Conservation (phyloP, 768 basidiomycete species). For the Steccherinum ochraceum region DNA sequence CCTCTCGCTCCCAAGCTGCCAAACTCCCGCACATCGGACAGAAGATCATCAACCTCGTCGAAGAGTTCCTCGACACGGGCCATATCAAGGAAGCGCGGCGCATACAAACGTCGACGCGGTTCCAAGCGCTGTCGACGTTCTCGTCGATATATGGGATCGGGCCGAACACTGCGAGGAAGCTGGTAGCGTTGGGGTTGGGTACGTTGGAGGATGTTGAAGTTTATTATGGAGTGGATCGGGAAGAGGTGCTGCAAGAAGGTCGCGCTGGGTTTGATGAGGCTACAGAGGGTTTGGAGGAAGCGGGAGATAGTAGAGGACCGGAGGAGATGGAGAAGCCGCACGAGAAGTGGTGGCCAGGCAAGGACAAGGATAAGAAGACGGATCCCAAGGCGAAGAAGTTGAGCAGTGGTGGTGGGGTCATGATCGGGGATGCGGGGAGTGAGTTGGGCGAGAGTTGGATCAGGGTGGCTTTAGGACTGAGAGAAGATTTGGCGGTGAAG, state of each 20-base stretch:
- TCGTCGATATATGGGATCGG: slow-evolving; percentile 70
- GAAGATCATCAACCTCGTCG: slow-evolving; percentile 32
- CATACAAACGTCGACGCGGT: slow-evolving; percentile 44
- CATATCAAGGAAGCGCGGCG: slow-evolving; percentile 54
- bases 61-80: slow-evolving; percentile 53
- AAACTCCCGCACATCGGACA: slow-evolving; percentile 31
- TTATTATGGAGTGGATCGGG: slow-evolving; percentile 47
- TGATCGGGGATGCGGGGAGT: slow-evolving; percentile 16
- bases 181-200: slow-evolving; percentile 62
- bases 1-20: slow-evolving; percentile 19
- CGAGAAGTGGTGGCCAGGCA: background rate
- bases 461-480: slow-evolving; percentile 52
- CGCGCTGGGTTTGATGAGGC: slow-evolving; percentile 19
- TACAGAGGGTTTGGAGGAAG: background rate
- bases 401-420: background rate
- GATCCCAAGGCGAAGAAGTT: slow-evolving; percentile 6
- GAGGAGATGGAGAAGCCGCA: slow-evolving; percentile 9
- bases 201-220: slow-evolving; percentile 63
- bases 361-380: slow-evolving; percentile 17
- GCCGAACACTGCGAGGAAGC: slow-evolving; percentile 54
- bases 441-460: slow-evolving; percentile 35
- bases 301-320: slow-evolving; percentile 9
- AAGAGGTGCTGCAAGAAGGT: slow-evolving; percentile 19
- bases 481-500: slow-evolving; percentile 48
- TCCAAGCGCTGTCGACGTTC: slow-evolving; percentile 50